Conservation (phyloP, 2,329 filamentous ascomycete species). For the Dothistroma septosporum region DNA sequence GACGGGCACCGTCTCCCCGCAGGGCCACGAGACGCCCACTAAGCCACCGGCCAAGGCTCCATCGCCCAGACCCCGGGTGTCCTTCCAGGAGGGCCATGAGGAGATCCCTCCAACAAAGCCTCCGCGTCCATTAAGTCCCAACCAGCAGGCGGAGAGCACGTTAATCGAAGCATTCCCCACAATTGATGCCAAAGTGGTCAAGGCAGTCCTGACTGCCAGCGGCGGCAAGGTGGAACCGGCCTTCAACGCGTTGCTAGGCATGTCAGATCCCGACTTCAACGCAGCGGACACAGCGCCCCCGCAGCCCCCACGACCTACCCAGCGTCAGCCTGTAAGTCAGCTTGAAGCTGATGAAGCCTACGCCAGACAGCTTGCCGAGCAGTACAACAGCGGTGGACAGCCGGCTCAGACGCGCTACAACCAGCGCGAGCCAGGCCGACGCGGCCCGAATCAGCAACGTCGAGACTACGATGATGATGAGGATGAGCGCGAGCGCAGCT, state of each 20-base stretch:
- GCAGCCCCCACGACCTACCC: conserved; percentile 72
- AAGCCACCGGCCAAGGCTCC: conserved; percentile 40
- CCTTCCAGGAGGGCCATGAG: conserved; percentile 47
- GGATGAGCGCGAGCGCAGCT: conserved; percentile 75
- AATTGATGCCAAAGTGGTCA: conserved; percentile 76
- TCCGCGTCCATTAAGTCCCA: conserved; percentile 73
- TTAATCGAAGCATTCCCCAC: conserved; percentile 89
- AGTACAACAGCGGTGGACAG: conserved; percentile 57
- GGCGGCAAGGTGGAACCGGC: conserved; percentile 84
- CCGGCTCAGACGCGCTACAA: conserved; percentile 29
- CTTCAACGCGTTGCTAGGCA: conserved; percentile 84
- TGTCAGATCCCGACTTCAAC: conserved; percentile 53
- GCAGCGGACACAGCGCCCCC: conserved; percentile 62
- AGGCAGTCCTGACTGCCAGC: conserved; percentile 82
- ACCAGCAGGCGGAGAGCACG: conserved; percentile 80
- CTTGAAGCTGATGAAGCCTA: conserved; percentile 87
- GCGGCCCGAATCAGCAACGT: conserved; percentile 43
- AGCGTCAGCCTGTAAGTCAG: conserved; percentile 64
- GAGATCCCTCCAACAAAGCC: conserved; percentile 70
- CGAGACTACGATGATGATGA: conserved; percentile 54
- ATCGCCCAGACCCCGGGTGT: conserved; percentile 43
- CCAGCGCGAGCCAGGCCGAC: conserved; percentile 35
- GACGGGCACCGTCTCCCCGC: conserved; percentile 44
- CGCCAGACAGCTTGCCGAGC: conserved; percentile 86
- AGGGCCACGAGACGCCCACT: conserved; percentile 36